Conservation (phyloP, 805 yeast genomes). For the Ogataea allantospora region DNA sequence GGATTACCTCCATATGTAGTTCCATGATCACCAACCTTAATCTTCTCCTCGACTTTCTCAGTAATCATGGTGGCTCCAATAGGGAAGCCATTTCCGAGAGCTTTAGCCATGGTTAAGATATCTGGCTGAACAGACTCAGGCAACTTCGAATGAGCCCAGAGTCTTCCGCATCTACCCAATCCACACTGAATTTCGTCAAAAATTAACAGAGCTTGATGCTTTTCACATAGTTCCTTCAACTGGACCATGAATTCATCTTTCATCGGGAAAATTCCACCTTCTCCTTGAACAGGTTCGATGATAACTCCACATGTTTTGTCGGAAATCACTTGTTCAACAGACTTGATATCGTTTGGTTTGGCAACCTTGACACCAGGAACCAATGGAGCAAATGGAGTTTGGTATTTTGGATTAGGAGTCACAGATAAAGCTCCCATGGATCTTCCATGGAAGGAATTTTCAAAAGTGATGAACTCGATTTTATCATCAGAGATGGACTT, state of each 20-base stretch:
- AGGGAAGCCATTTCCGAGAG: constrained; percentile 95
- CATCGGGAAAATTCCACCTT: constrained; percentile 86
- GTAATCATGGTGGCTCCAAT: constrained; percentile 91
- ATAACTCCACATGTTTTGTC: constrained; percentile 86
- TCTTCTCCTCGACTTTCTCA: constrained; percentile 66
- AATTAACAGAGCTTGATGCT: constrained; percentile 72
- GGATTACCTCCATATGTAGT: constrained; percentile 99
- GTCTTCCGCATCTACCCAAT: constrained; percentile 83
- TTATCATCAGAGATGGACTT: constrained; percentile 52
- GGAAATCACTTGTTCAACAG: constrained; percentile 55
- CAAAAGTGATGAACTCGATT: constrained; percentile 80
- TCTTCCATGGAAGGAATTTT: constrained; percentile 92
- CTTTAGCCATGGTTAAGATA: constrained; percentile 91
- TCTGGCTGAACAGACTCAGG: constrained; percentile 90
- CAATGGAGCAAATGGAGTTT: constrained; percentile 85
- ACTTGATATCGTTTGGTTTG: constrained; percentile 54
- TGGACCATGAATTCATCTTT: constrained; percentile 60
- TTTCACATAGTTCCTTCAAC: constrained; percentile 63
- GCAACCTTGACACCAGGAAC: constrained; percentile 86
- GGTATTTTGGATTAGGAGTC: constrained; percentile 91
- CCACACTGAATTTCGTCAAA: constrained; percentile 98
- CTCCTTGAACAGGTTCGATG: constrained; percentile 97
- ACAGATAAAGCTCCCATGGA: constrained; percentile 91
- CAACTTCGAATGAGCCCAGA: constrained; percentile 86
- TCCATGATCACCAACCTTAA: constrained; percentile 94